Conservation (phyloP, 2,329 filamentous ascomycete genomes). For the Trichoderma pleuroti region DNA sequence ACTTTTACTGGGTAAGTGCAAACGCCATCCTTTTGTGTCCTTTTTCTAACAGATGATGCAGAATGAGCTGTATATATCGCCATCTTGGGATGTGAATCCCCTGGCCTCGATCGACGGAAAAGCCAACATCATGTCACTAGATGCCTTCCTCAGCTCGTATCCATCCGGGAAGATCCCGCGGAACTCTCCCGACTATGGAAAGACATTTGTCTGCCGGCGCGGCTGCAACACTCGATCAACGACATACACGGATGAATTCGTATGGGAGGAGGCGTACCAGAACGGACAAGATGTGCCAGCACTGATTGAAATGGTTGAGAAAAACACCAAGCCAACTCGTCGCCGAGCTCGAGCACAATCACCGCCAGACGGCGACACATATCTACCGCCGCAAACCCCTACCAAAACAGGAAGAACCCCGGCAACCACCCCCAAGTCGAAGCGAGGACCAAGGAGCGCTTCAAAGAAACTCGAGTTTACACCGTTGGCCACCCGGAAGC, state of each 20-base stretch:
- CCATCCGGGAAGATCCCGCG: slow-evolving; percentile 73
- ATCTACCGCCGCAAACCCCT: slow-evolving; percentile 37
- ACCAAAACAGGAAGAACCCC: slow-evolving; percentile 33
- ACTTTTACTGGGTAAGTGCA: slow-evolving; percentile 63
- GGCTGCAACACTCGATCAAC: slow-evolving; percentile 86
- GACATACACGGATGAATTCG: slow-evolving; percentile 87
- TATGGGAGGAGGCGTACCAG: slow-evolving; percentile 81
- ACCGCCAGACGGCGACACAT: slow-evolving; percentile 33
- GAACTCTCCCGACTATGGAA: slow-evolving; percentile 70
- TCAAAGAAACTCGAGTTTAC: slow-evolving; percentile 87
- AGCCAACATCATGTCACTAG: slow-evolving; percentile 72
- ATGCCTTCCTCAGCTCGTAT: slow-evolving; percentile 64
- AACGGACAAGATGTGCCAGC: slow-evolving; percentile 61
- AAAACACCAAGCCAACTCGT: slow-evolving; percentile 65
- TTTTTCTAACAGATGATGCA: slow-evolving; percentile 30
- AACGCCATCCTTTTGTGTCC: background rate
- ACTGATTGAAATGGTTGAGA: slow-evolving; percentile 65
- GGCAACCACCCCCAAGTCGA: slow-evolving; percentile 32
- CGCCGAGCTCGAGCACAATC: slow-evolving; percentile 31
- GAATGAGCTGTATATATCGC: slow-evolving; percentile 90
- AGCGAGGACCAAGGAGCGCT: slow-evolving; percentile 30
- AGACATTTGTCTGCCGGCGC: slow-evolving; percentile 83
- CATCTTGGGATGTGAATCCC: slow-evolving; percentile 82
- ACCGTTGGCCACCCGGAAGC: slow-evolving; percentile 80
- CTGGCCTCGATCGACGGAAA: slow-evolving; percentile 87